Conservation (phyloP, 228 moss, liverwort and hornwort species). For the Sphagnum magellanicum region DNA sequence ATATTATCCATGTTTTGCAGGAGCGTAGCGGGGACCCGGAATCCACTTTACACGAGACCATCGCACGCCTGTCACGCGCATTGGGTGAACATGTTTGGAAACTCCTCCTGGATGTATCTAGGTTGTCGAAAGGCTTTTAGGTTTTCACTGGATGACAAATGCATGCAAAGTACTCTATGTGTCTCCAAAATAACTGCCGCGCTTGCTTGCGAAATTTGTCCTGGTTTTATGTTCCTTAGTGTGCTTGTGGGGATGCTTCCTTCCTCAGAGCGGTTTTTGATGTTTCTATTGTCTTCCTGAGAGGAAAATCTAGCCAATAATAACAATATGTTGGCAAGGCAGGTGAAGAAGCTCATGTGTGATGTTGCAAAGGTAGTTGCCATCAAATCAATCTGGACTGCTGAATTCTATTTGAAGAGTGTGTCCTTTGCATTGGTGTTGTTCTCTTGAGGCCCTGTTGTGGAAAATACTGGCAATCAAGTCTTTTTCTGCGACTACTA, state of each 20-base stretch:
- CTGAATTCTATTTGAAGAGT: constrained; percentile 24
- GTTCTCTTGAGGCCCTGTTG: background rate
- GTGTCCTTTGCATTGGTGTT: constrained; percentile 5
- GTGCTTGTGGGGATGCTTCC: too few relatives aligned
- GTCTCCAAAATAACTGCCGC: too few relatives aligned
- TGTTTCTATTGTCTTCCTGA: too few relatives aligned
- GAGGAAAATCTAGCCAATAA: constrained; percentile 60
- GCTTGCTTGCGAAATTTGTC: too few relatives aligned
- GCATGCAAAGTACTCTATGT: too few relatives aligned
- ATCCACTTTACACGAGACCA: constrained; percentile 54
- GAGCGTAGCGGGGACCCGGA: constrained; percentile 55
- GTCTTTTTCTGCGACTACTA: constrained; percentile 14
- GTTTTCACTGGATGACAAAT: too few relatives aligned
- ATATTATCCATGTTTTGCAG: constrained; percentile 49
- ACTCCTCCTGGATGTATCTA: too few relatives aligned
- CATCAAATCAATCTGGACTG: constrained; percentile 29
- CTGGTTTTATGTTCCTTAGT: too few relatives aligned
- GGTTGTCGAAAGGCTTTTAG: too few relatives aligned
- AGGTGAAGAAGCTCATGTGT: constrained; percentile 68
- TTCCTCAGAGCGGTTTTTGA: too few relatives aligned
- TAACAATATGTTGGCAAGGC: constrained; percentile 48
- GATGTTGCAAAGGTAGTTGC: constrained; percentile 77
- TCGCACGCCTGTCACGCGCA: constrained; percentile 51
- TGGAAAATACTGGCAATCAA: constrained; percentile 4
- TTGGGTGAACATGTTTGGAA: constrained; percentile 51